Conservation (phyloP, 352 stramenopile genomes). For the Peronospora tabacina region DNA sequence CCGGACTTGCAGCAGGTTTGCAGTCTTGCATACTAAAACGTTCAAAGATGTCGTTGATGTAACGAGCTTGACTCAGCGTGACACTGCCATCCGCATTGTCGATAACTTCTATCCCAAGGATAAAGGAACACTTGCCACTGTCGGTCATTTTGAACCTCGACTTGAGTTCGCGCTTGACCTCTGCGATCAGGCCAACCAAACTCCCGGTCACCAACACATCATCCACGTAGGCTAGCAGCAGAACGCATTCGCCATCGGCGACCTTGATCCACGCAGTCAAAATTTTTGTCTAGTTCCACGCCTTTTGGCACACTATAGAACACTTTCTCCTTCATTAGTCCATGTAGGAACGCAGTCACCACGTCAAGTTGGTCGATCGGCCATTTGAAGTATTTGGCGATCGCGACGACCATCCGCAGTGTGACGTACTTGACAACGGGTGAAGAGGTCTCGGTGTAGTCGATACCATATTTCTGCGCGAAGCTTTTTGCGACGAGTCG, state of each 20-base stretch:
- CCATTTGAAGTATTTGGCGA: conserved; percentile 1
- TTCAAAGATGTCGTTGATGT: conserved; percentile 20
- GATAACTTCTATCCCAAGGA: conserved; percentile 14
- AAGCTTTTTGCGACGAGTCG: conserved; percentile 1
- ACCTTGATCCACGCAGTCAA: conserved; percentile 9
- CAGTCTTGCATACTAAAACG: conserved; percentile 19
- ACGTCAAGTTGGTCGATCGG: conserved; percentile 6
- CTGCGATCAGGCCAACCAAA: conserved; percentile 2
- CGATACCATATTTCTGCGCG: conserved; percentile 25
- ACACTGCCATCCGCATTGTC: conserved; percentile 14
- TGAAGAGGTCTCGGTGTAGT: conserved; percentile 14
- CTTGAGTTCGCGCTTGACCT: conserved; percentile 14
- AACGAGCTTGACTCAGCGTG: conserved; percentile 5
- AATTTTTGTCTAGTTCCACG: background rate
- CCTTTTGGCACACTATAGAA: background rate
- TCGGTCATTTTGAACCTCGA: conserved; percentile 20
- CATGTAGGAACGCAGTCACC: conserved; percentile 2
- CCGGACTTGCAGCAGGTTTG: too few species aligned
- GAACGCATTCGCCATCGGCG: conserved; percentile 2
- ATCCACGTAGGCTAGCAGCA: conserved; percentile 12
- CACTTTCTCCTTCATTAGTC: conserved; percentile 8
- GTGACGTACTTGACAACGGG: conserved; percentile 4
- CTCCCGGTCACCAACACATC: conserved; percentile 11
- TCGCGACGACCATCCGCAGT: background rate
- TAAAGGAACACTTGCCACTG: conserved; percentile 18